phyloP scores from a whole-genome alignment of 2,329 filamentous ascomycete species.

The Colletotrichum zoysiae region DNA sequence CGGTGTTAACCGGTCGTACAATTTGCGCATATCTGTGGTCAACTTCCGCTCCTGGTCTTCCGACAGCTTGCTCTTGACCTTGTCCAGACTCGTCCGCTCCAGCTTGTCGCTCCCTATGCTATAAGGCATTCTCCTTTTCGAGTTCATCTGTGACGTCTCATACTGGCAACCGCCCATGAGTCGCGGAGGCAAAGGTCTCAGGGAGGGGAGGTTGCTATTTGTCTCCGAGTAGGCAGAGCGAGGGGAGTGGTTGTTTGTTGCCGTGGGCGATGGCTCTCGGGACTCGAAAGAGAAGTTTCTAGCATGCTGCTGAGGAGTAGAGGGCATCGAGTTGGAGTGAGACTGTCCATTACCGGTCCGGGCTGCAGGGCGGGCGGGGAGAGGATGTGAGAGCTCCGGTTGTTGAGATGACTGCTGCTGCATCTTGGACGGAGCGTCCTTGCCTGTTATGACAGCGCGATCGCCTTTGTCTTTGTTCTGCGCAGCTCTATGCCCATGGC shows the following conservation, averaged over 20 bases:
- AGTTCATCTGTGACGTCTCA: constrained; percentile 86
- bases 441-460: constrained; percentile 71
- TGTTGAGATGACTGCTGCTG: constrained; percentile 56
- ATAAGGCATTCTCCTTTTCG: constrained; percentile 91
- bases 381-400: constrained; percentile 47
- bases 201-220: constrained; percentile 77
- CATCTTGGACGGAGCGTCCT: constrained; percentile 66
- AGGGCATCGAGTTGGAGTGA: constrained; percentile 90
- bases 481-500: constrained; percentile 74
- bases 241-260: constrained; percentile 83
- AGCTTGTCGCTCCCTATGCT: constrained; percentile 85
- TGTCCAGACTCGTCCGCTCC: constrained; percentile 77
- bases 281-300: constrained; percentile 86
- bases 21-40: constrained; percentile 83
- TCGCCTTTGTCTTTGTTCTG: constrained; percentile 70
- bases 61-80: constrained; percentile 77
- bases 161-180: constrained; percentile 78
- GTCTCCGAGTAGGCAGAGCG: constrained; percentile 92
- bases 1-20: constrained; percentile 89
- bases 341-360: constrained; percentile 48
- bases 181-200: constrained; percentile 72
- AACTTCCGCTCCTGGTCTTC: constrained; percentile 81
- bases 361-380: constrained; percentile 44
- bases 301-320: constrained; percentile 90
- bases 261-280: constrained; percentile 82